A percentile compares a stretch with the other conserved stretches of the same genome.
These are phyloP conservation scores for Trypanosoma cruzi DNA, from an alignment of 208 protist genomes.

Conservation along the genomic window DNA sequence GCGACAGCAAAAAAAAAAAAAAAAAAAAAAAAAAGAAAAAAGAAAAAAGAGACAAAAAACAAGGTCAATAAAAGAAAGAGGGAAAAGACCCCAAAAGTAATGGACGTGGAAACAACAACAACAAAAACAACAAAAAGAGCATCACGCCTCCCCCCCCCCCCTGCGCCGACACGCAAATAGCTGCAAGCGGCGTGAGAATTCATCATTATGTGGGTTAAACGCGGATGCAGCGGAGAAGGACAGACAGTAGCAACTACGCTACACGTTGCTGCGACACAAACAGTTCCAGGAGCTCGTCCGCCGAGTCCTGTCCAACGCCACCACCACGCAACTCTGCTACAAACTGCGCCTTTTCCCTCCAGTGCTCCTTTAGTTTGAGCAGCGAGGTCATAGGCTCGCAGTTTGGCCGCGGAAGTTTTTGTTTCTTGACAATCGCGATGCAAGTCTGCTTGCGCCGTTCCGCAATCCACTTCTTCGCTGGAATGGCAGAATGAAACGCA, in stretches of 20 bases:
- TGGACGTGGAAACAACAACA: background rate
- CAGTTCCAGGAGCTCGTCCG: conserved; percentile 74
- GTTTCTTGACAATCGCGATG: conserved; percentile 49
- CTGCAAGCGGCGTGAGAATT: background rate
- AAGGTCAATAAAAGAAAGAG: background rate
- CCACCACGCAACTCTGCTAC: conserved; percentile 40
- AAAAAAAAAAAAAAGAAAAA: background rate
- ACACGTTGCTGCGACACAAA: conserved; percentile 72
- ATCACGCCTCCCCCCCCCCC: background rate
- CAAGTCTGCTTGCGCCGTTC: conserved; percentile 34
- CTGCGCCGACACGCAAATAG: background rate
- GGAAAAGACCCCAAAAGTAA: background rate
- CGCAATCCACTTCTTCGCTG: conserved; percentile 46
- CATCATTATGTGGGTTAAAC: background rate
- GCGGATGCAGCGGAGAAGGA: background rate
- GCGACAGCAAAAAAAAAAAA: background rate
- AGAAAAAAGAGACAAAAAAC: background rate
- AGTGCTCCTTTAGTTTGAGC: conserved; percentile 82
- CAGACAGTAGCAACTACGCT: conserved; percentile 10
- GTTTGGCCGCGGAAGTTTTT: conserved; percentile 49
- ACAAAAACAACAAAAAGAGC: background rate
- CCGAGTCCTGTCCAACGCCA: conserved; percentile 34
- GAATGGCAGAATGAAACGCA: conserved; percentile 63
- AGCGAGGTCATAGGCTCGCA: conserved; percentile 76
- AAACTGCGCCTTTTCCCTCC: conserved; percentile 59